Evolutionary conservation across 208 protist species (phyloP).

Genomic region (Leishmania major): DNA sequence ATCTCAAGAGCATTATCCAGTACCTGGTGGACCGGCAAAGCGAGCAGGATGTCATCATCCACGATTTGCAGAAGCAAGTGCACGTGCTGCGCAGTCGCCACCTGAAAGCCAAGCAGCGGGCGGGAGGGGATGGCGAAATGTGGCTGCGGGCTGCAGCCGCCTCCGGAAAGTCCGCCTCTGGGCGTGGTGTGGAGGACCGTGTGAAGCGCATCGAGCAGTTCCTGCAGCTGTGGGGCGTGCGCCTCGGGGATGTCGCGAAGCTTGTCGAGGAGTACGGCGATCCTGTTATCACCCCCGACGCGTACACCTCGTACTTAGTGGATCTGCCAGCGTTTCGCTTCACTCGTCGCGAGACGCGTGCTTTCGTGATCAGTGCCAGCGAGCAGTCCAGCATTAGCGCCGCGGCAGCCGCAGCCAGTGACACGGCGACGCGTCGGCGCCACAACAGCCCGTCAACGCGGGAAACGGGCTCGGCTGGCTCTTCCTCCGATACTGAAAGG

Average conservation of each 20-base stretch:
- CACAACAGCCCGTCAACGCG: constrained; percentile 14
- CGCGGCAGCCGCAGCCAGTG: constrained; percentile 16
- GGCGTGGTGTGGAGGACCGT: constrained; percentile 41
- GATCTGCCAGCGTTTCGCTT: constrained; percentile 74
- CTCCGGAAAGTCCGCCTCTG: constrained; percentile 11
- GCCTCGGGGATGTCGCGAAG: constrained; percentile 59
- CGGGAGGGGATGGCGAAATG: constrained; percentile 17
- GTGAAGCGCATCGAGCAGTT: constrained; percentile 74
- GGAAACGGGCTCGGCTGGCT: not conserved
- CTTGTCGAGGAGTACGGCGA: constrained; percentile 75
- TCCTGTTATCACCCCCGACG: constrained; percentile 74
- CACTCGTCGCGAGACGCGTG: constrained; percentile 55
- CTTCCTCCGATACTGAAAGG: not conserved
- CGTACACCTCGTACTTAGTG: constrained; percentile 77
- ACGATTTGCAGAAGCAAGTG: constrained; percentile 84
- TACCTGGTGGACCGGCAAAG: constrained; percentile 68
- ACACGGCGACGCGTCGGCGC: constrained; percentile 24
- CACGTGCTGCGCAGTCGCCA: constrained; percentile 45
- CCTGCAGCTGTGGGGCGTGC: constrained; percentile 70
- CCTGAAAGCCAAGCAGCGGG: constrained; percentile 28
- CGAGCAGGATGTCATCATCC: constrained; percentile 79
- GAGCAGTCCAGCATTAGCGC: constrained; percentile 12
- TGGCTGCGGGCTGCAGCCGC: constrained; percentile 3
- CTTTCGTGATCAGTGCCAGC: constrained; percentile 24
- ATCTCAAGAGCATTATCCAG: constrained; percentile 84